Evolutionary conservation across 768 basidiomycete species (phyloP), one percentile per base, ranked within the genome.

Genomic region (Inosperma sp.): DNA sequence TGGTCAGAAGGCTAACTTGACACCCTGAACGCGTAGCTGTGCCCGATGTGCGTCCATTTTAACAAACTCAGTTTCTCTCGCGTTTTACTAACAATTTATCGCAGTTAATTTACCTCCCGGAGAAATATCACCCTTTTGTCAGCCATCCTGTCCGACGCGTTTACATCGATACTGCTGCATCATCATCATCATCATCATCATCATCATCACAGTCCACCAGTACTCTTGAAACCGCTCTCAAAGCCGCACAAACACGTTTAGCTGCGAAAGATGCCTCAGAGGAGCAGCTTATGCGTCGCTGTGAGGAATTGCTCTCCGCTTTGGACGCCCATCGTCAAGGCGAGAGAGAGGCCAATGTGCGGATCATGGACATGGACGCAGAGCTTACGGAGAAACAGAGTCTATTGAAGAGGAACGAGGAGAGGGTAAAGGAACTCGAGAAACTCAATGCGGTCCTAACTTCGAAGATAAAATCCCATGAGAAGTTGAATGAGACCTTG

Each of bases 61-160:
- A 9, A 10, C 10, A 19, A 10, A 31, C 21, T n/a, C 30, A 13
- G 10, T 29, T 27, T 45, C 63, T 71, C 12, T 39, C 59, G n/a
- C 65, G 65, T n/a, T 62, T 71, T 7, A 68, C 68, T n/a, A 54
- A 17, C 17, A n/a, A n/a, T n/a, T 16, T 17, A 35, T 14, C 35
- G 25, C 34, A 61, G 55, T 64, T 73, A 9, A 51, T 61, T 16
- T 68, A 68, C 19, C 68, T 78, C 5, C 76, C 77, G 9, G 55
- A 61, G 51, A 72, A 78, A 48, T 74, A 75, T 37, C 73, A 74
- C 33, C 64, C 62, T n/a, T 73, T 73, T 46, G 61, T 78, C 47
- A 55, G 69, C 7, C 68, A 74, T 14, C 56, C 66, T 26, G 65
- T 78, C 25, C 75, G 76, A 16, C 58, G 56, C 19, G 26, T 63